Percentiles rank a stretch among this genome's conserved stretches.
Conservation (phyloP, 192 early-diverging fungal species). For the Glomus cerebriforme region DNA sequence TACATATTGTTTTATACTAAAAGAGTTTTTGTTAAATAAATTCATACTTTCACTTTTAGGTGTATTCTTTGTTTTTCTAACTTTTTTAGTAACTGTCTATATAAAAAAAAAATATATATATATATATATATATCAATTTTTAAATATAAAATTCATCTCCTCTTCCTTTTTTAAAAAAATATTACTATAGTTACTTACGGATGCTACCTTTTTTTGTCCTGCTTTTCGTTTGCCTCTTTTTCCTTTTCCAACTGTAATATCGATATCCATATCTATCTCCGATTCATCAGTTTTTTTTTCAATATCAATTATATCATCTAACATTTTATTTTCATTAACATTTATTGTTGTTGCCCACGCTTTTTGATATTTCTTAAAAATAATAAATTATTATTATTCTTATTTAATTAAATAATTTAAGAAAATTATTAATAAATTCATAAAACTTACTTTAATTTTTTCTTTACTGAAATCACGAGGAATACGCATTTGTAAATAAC, state of each 20-base stretch:
- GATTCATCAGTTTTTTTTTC: slow-evolving; percentile 2
- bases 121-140: not conserved
- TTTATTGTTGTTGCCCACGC: not conserved
- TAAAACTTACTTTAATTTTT: not conserved
- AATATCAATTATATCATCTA: not conserved
- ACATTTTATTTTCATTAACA: not conserved
- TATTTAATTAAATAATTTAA: not conserved
- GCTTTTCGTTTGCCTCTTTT: not conserved
- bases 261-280: not conserved
- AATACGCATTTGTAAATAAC: slow-evolving; percentile 23
- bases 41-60: not conserved
- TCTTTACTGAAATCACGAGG: slow-evolving; percentile 23
- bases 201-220: not conserved
- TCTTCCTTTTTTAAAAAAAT: too few relatives aligned
- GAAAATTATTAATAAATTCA: not conserved
- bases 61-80: not conserved
- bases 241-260: not conserved
- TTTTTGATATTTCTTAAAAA: not conserved
- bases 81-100: not conserved
- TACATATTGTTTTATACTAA: not conserved
- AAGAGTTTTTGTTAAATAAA: not conserved
- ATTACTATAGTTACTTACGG: not conserved
- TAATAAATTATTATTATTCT: not conserved
- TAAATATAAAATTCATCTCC: not conserved
- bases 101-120: not conserved